Evolutionary conservation across 1,284 basidiomycete species (phyloP), one percentile per base, ranked within the genome.

Genomic region (Moniliella sp.): DNA sequence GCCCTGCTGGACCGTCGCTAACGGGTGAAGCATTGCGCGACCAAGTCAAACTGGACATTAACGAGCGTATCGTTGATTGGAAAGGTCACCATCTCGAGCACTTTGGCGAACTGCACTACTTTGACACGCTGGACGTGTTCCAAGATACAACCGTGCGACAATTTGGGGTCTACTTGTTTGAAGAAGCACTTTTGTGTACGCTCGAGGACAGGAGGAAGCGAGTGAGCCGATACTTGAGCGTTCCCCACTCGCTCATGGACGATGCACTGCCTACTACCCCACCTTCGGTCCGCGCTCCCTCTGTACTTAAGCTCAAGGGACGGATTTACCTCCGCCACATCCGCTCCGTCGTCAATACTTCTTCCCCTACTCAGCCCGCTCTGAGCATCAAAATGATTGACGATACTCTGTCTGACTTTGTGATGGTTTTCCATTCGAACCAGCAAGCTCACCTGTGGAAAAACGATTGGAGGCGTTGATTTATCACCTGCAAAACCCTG

Each of bases 361-460:
- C 73, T 2, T 17, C 29, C n/a, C 67, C 71, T 3, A 74, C 74
- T 25, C 80, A 88, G 61, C 69, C 83, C 62, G 81, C 75, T 49
- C 67, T 93, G 43, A 86, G 81, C 4, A 84, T 93, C 50, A 76
- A 81, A 48, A 84, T 93, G 78, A 79, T 86, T 61, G 82, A 93
- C 54, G 82, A 88, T 53, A 69, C 70, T 21, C 67, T 91, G 33
- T 84, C 91, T 43, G 78, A 77, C 27, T 93, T 97, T 62, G 82
- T 91, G 50, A 70, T 97, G 32, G 76, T 81, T 48, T 97, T 93
- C 70, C 9, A 11, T 8, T 14, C 17, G 2, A 76, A 75, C 46
- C 80, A 93, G 36, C 71, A 75, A n/a, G n/a, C n/a, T n/a, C n/a
- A n/a, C n/a, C n/a, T n/a, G n/a, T n/a, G n/a, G n/a, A n/a, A n/a